Conservation (phyloP, 2,329 filamentous ascomycete species). For the Penicillium sumatraense region DNA sequence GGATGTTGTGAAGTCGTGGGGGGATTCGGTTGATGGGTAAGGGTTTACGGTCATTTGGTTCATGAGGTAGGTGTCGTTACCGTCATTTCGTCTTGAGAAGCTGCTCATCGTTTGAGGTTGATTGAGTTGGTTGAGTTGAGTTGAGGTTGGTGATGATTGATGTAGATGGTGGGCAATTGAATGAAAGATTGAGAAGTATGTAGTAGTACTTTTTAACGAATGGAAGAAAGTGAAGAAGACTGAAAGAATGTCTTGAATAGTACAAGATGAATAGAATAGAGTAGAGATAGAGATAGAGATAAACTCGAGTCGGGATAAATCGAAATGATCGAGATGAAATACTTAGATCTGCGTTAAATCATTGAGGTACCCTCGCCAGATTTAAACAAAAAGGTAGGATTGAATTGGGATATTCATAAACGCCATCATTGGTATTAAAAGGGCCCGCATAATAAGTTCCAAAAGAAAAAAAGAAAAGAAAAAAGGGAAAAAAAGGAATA, state of each 20-base stretch:
- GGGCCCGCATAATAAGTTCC: conserved; percentile 19
- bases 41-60: conserved; percentile 39
- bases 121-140: neutral
- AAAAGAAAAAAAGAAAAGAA: no score
- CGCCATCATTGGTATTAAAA: conserved; percentile 32
- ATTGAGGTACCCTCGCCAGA: neutral
- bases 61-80: conserved; percentile 39
- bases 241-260: no score
- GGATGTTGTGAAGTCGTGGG: conserved; percentile 36
- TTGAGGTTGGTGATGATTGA: neutral
- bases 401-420: no score
- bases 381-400: conserved; percentile 15
- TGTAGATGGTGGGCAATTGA: no score
- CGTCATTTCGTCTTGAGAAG: conserved; percentile 45
- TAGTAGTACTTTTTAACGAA: no score
- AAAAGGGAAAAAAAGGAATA: neutral
- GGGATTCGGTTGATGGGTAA: conserved; percentile 35
- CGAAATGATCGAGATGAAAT: no score
- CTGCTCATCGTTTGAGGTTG: conserved; percentile 38
- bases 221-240: no score
- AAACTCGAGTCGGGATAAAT: no score
- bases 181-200: no score
- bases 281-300: neutral
- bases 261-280: neutral
- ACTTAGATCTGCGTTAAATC: no score